Base-by-base conservation (phyloP, 2,329 filamentous ascomycete genomes). In the Aspergillus pseudoviridinutans region DNA sequence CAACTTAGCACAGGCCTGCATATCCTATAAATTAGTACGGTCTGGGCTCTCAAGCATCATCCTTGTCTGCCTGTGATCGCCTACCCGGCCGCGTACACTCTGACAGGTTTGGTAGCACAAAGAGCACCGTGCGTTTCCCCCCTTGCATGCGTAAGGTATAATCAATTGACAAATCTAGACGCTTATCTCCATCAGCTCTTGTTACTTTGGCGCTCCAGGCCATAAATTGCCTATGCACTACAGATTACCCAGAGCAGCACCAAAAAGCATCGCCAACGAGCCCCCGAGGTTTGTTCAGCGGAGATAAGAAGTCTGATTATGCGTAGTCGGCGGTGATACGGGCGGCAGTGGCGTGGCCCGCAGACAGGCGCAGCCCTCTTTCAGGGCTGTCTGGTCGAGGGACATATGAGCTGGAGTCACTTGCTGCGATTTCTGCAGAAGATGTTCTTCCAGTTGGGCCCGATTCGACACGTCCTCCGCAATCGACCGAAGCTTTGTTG, bases 341-440 rank as follows among this genome's bases (percentile, higher is more conserved):
- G 22, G 7, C 14, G 32, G 32, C 32, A 35, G 32, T 2, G 14
- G 6, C 2, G 32, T 3, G 32, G 32, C 32, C 32, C 0, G 14
- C 41, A 20, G 20, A 7, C 10, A 12, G 41, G 41, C 41, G 41
- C 41, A 22, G 41, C n/a, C 22, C 9, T 22, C 41, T n/a, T 22
- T 22, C 41, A 44, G 10, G 41, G 20, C 10, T 7, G n/a, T 22
- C 41, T 44, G 41, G 41, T 44, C 8, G 41, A 44, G 14, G 61
- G 0, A 46, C 60, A 5, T 74, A 74, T 32, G 68, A 74, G 44
- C 2, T 17, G 32, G 32, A 35, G 4, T 17, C 4, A 17, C 12
- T 14, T 17, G 32, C 12, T 14, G 14, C 32, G 12, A 17, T 17
- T 35, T 1, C 4, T 32, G 12, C 12, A 32, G 29, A 1, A 32